Evolutionary conservation across 805 yeast species (phyloP).

Genomic region (Priceomyces medius): DNA sequence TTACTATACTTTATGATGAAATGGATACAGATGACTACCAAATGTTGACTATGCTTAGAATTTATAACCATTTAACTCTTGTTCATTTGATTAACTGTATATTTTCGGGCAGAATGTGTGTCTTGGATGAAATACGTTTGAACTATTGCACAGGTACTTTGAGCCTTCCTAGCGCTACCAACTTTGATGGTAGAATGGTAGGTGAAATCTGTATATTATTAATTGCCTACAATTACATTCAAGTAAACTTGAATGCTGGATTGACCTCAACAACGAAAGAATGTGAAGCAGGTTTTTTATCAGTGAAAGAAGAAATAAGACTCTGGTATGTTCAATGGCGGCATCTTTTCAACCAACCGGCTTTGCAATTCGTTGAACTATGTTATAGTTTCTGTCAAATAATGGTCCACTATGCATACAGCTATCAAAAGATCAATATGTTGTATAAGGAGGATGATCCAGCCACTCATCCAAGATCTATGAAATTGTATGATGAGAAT

Average conservation of each 20-base stretch:
- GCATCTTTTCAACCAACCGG: slow-evolving; percentile 64
- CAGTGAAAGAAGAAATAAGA: slow-evolving; percentile 49
- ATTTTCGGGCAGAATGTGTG: slow-evolving; percentile 62
- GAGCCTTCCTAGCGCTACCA: slow-evolving; percentile 59
- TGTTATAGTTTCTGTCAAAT: slow-evolving; percentile 63
- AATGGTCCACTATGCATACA: slow-evolving; percentile 45
- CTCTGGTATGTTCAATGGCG: slow-evolving; percentile 72
- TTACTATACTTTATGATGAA: slow-evolving; percentile 32
- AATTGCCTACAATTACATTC: slow-evolving; percentile 58
- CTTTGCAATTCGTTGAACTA: slow-evolving; percentile 70
- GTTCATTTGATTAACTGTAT: slow-evolving; percentile 68
- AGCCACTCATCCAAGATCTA: neutral
- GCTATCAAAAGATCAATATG: slow-evolving; percentile 18
- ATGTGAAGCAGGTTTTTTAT: slow-evolving; percentile 24
- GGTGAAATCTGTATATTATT: slow-evolving; percentile 67
- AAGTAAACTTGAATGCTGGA: slow-evolving; percentile 27
- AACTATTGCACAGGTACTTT: slow-evolving; percentile 59
- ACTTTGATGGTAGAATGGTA: slow-evolving; percentile 81
- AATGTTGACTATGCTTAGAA: slow-evolving; percentile 55
- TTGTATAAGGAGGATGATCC: neutral
- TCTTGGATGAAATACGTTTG: slow-evolving; percentile 58
- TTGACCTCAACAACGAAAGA: slow-evolving; percentile 13
- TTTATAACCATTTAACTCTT: slow-evolving; percentile 70
- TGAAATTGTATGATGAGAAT: slow-evolving; percentile 17
- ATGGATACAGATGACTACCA: slow-evolving; percentile 45